Conservation (phyloP, 495 filamentous ascomycete species). For the Aspergillus biplanus region DNA sequence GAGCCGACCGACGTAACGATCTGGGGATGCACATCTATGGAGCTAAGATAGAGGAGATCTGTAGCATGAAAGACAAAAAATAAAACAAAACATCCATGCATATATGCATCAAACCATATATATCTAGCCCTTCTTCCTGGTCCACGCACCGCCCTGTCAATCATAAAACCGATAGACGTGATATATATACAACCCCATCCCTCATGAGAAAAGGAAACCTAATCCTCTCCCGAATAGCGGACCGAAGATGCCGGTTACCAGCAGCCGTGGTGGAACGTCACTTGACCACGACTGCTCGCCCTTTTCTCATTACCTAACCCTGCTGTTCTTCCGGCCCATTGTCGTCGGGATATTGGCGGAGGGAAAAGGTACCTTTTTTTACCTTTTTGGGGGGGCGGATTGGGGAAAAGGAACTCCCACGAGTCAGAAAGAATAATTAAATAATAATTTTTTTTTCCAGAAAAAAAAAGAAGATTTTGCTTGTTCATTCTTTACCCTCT, state of each 20-base stretch:
- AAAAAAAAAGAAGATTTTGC: neutral
- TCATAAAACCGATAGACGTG: no score
- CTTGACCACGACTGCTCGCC: conserved; percentile 17
- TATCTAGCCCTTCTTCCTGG: neutral
- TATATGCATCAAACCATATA: neutral
- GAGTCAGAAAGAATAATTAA: no score
- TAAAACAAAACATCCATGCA: neutral
- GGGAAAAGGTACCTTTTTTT: neutral
- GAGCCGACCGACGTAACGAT: conserved; percentile 6
- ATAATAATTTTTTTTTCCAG: neutral
- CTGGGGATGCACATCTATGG: neutral
- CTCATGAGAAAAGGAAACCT: neutral
- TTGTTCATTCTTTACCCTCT: neutral
- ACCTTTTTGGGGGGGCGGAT: no score
- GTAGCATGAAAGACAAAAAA: neutral
- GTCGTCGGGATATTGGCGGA: conserved; percentile 12
- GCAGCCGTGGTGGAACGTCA: conserved; percentile 31
- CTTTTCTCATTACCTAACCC: conserved; percentile 29
- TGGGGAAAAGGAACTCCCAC: no score
- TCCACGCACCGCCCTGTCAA: neutral
- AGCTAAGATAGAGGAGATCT: conserved; percentile 1
- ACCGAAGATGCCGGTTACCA: conserved; percentile 33
- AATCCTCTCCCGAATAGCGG: conserved; percentile 22
- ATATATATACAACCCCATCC: neutral
- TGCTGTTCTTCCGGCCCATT: conserved; percentile 7